These are phyloP conservation scores for Leishmania lainsoni DNA, from an alignment of 208 protist genomes.

Conservation along the genomic window DNA sequence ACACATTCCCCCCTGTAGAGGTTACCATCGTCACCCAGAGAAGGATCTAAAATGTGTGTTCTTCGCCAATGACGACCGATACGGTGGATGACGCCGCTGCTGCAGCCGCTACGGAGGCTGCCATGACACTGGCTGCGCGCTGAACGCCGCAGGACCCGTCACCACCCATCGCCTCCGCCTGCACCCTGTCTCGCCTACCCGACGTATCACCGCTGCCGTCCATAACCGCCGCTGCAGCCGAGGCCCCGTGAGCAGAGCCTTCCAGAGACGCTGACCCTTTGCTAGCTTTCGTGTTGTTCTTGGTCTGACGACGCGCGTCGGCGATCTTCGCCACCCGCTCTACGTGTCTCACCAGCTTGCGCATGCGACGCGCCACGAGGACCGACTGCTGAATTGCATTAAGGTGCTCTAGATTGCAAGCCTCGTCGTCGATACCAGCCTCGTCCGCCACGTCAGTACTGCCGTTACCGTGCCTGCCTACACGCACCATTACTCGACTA, in stretches of 20 bases:
- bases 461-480: conserved; percentile 8
- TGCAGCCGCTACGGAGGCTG: conserved; percentile 20
- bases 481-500: conserved; percentile 18
- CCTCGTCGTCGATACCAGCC: background rate
- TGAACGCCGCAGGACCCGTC: background rate
- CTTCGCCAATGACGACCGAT: conserved; percentile 19
- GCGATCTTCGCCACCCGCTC: conserved; percentile 70
- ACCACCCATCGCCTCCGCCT: background rate
- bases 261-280: background rate
- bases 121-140: conserved; percentile 4
- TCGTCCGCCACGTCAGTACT: background rate
- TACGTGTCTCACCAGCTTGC: conserved; percentile 79
- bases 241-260: background rate
- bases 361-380: conserved; percentile 80
- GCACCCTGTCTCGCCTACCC: background rate
- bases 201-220: background rate
- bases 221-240: background rate
- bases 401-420: conserved; percentile 34
- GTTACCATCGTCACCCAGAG: background rate
- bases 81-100: conserved; percentile 6
- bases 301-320: conserved; percentile 44
- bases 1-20: background rate
- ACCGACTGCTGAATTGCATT: conserved; percentile 73
- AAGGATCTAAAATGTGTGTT: conserved; percentile 29
- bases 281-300: conserved; percentile 15